Evolutionary conservation across 257 asterid species (phyloP).

Genomic region (Nicotiana tomentosiformis): DNA sequence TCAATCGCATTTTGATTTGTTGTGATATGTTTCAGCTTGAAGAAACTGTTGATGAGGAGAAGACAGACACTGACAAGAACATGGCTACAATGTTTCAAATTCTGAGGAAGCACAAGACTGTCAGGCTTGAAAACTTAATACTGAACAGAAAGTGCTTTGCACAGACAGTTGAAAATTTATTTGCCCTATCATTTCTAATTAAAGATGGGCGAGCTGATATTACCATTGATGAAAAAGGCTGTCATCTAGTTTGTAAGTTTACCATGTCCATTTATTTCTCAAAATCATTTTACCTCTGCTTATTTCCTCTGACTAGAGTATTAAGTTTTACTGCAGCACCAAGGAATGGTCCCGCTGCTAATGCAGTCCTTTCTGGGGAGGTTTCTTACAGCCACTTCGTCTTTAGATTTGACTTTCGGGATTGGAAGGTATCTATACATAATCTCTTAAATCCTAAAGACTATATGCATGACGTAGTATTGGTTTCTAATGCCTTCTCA

Average conservation of each 20-base stretch:
- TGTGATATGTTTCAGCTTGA: conserved; percentile 46
- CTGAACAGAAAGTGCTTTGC: conserved; percentile 66
- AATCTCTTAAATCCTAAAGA: not conserved
- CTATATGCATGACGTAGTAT: not conserved
- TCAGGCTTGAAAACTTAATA: conserved; percentile 59
- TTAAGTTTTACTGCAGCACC: conserved; percentile 47
- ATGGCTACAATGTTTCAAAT: conserved; percentile 83
- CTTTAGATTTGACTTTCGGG: conserved; percentile 65
- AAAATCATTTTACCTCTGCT: not conserved
- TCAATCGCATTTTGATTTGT: not conserved
- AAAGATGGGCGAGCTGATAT: conserved; percentile 90
- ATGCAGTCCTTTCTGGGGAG: conserved; percentile 60
- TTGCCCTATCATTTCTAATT: conserved; percentile 75
- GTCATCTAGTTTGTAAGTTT: conserved; percentile 69
- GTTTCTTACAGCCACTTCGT: conserved; percentile 61
- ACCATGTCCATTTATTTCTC: not conserved
- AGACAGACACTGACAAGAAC: conserved; percentile 80
- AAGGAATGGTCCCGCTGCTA: conserved; percentile 74
- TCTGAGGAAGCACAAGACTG: conserved; percentile 52
- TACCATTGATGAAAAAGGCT: conserved; percentile 43
- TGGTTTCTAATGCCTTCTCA: not conserved
- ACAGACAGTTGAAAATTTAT: conserved; percentile 88
- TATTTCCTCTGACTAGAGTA: not conserved
- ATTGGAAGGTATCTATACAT: conserved; percentile 68
- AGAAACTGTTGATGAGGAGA: conserved; percentile 36